Evolutionary conservation across 164 flowering plant species (phyloP).

Genomic region (Magnolia kwangsiensis): DNA sequence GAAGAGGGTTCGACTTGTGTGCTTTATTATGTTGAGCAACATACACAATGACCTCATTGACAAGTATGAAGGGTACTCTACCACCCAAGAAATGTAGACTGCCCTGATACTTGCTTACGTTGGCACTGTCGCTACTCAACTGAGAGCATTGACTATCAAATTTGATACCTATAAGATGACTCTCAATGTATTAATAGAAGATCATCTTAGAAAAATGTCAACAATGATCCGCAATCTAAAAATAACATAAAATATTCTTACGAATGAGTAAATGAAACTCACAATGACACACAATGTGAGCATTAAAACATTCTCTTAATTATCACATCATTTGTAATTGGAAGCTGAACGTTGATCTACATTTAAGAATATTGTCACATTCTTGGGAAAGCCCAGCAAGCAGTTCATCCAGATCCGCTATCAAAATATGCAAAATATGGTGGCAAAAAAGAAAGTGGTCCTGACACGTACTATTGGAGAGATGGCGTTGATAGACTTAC

Average conservation of each 20-base stretch:
- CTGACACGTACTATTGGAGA: too few relatives aligned
- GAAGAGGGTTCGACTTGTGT: too few relatives aligned
- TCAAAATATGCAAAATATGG: too few relatives aligned
- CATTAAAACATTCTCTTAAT: neutral
- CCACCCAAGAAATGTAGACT: conserved; percentile 3
- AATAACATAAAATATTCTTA: neutral
- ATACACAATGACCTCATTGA: conserved; percentile 3
- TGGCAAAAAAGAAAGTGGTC: too few relatives aligned
- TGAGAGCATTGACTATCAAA: neutral
- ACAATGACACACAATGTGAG: conserved; percentile 9
- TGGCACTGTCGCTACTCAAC: neutral
- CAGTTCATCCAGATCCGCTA: too few relatives aligned
- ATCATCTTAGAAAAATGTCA: conserved; percentile 8
- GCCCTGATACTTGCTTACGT: neutral
- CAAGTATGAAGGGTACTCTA: neutral
- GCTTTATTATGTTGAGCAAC: neutral
- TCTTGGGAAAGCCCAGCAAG: too few relatives aligned
- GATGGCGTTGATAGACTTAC: too few relatives aligned
- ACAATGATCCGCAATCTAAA: neutral
- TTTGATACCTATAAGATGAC: neutral
- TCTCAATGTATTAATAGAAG: neutral
- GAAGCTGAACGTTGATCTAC: neutral
- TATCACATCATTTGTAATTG: neutral
- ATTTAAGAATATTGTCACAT: too few relatives aligned
- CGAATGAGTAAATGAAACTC: neutral